Conservation (phyloP, 768 basidiomycete genomes). For the Rubroboletus pulcherrimus region DNA sequence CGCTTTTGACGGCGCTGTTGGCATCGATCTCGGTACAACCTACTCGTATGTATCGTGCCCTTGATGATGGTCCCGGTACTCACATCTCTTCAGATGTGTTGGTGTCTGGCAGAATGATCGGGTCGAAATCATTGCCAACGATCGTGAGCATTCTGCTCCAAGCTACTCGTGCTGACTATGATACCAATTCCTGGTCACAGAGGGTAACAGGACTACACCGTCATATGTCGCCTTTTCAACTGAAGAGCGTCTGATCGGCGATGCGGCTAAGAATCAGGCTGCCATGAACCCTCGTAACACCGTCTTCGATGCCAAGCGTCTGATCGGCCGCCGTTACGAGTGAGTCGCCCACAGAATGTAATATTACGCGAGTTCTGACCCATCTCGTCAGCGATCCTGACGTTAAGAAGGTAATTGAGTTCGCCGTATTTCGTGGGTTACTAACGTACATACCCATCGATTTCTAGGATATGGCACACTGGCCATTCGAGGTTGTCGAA, state of each 20-base stretch:
- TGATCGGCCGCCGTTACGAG: conserved; percentile 97
- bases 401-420: conserved; percentile 68
- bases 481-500: conserved; percentile 97
- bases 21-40: conserved; percentile 96
- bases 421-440: background rate
- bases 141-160: conserved; percentile 56
- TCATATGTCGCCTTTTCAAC: conserved; percentile 98
- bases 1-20: conserved; percentile 89
- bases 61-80: conserved; percentile 21
- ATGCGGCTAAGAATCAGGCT: conserved; percentile 98
- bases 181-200: conserved; percentile 34
- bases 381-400: conserved; percentile 70
- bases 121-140: conserved; percentile 98
- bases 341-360: conserved; percentile 34
- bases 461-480: conserved; percentile 85
- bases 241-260: conserved; percentile 96
- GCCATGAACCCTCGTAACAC: conserved; percentile 99
- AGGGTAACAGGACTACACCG: conserved; percentile 98
- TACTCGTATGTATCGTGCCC: conserved; percentile 67
- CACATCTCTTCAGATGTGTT: conserved; percentile 66
- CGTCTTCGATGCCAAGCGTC: conserved; percentile 98
- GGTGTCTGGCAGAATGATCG: conserved; percentile 99
- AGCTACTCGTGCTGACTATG: background rate
- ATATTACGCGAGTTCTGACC: background rate
- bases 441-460: background rate